Conservation (phyloP, 2,329 filamentous ascomycete genomes). For the Penicillium sclerotiorum region DNA sequence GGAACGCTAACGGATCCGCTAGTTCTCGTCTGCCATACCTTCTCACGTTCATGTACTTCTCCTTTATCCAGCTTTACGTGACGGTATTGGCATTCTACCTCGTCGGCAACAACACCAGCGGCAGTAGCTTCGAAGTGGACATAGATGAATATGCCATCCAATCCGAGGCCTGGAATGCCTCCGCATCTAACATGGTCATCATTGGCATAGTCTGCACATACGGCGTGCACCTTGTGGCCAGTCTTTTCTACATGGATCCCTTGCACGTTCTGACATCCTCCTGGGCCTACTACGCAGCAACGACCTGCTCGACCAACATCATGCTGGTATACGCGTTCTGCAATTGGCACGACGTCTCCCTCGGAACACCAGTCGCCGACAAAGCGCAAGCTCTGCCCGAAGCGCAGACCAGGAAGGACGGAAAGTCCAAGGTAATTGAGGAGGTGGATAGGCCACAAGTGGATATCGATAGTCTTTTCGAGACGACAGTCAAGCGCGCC, state of each 20-base stretch:
- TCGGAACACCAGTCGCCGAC: conserved; percentile 97
- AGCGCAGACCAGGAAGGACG: conserved; percentile 80
- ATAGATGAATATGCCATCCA: conserved; percentile 43
- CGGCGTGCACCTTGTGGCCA: conserved; percentile 90
- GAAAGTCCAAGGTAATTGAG: conserved; percentile 83
- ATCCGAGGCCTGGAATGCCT: conserved; percentile 57
- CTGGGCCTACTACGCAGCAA: conserved; percentile 83
- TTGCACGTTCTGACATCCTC: conserved; percentile 99
- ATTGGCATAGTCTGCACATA: conserved; percentile 89
- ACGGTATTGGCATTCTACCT: conserved; percentile 63
- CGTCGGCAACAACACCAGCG: conserved; percentile 64
- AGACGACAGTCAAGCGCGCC: conserved; percentile 88
- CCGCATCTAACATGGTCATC: conserved; percentile 79
- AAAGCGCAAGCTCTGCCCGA: conserved; percentile 88
- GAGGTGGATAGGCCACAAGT: conserved; percentile 93
- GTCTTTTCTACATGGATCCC: conserved; percentile 92
- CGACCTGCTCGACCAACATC: conserved; percentile 96
- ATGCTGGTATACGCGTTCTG: conserved; percentile 98
- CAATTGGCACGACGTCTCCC: conserved; percentile 99
- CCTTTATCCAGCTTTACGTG: conserved; percentile 66
- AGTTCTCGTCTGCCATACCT: conserved; percentile 83
- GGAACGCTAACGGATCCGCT: not conserved
- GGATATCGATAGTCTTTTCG: conserved; percentile 94
- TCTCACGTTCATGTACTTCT: conserved; percentile 81
- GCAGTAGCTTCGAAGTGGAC: conserved; percentile 77